Percentiles rank a stretch among this genome's conserved stretches.
Conservation (phyloP, 2,329 filamentous ascomycete genomes). For the Exophiala sideris region DNA sequence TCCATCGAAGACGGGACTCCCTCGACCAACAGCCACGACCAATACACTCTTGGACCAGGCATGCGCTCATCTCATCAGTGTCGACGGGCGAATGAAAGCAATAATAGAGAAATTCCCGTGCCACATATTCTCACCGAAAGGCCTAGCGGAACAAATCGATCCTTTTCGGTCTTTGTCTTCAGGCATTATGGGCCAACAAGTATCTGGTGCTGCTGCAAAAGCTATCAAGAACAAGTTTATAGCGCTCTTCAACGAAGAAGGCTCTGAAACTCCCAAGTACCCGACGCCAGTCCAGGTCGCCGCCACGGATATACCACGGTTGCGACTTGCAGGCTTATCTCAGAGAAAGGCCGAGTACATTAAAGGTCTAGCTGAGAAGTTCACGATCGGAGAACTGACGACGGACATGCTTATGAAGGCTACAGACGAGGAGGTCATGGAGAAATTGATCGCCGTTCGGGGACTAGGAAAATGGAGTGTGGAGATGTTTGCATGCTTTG, state of each 20-base stretch:
- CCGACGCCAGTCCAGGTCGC: constrained; percentile 74
- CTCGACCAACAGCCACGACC: constrained; percentile 56
- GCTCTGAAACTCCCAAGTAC: constrained; percentile 50
- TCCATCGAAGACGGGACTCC: constrained; percentile 38
- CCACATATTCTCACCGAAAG: constrained; percentile 73
- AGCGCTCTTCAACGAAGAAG: constrained; percentile 58
- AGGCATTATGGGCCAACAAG: constrained; percentile 94
- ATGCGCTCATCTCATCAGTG: constrained; percentile 66
- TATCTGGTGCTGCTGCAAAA: constrained; percentile 85
- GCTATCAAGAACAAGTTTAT: constrained; percentile 87
- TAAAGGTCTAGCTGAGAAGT: constrained; percentile 78
- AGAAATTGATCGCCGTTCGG: constrained; percentile 77
- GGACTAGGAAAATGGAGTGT: constrained; percentile 88
- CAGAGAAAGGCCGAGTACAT: constrained; percentile 97
- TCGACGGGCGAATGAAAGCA: constrained; percentile 68
- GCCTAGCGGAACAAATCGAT: constrained; percentile 79
- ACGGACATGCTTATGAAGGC: constrained; percentile 73
- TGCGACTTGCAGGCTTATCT: constrained; percentile 83
- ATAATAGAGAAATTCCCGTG: constrained; percentile 75
- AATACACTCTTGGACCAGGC: constrained; percentile 72
- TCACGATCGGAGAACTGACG: constrained; percentile 69
- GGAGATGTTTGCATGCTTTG: constrained; percentile 97
- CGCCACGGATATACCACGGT: constrained; percentile 57
- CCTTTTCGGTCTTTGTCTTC: constrained; percentile 80
- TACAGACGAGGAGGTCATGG: constrained; percentile 79